Evolutionary conservation across 305 asterid genomes (phyloP).

Genomic region (Stenogyne calaminthoides): DNA sequence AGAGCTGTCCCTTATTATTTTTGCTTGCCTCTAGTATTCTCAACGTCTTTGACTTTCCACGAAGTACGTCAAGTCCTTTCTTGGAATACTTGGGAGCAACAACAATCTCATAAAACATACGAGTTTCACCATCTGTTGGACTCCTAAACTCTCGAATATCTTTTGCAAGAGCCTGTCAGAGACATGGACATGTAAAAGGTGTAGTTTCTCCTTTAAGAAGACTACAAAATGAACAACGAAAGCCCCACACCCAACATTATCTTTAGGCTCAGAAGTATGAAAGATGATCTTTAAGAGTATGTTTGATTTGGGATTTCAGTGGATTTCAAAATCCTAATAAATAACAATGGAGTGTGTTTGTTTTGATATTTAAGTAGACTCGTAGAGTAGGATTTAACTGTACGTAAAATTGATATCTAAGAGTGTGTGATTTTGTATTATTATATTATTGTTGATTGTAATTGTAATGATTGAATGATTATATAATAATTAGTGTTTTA

Average conservation of each 20-base stretch:
- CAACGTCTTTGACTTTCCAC: conserved; percentile 92
- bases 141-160: conserved; percentile 94
- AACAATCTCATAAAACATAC: conserved; percentile 95
- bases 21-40: conserved; percentile 90
- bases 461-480: no score
- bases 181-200: conserved; percentile 8
- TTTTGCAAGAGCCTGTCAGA: conserved; percentile 75
- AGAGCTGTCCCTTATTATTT: conserved; percentile 75
- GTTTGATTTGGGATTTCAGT: background rate
- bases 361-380: no score
- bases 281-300: background rate
- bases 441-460: no score
- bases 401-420: no score
- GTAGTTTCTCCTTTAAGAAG: conserved; percentile 12
- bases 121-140: conserved; percentile 87
- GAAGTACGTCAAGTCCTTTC: conserved; percentile 90
- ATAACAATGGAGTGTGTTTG: no score
- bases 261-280: background rate
- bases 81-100: conserved; percentile 84
- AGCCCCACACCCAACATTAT: background rate
- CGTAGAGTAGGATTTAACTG: no score
- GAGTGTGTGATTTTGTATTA: no score
- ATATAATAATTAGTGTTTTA: no score
- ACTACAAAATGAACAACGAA: background rate
- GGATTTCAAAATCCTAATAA: no score